These are phyloP conservation scores for Niveomyces coronatus DNA, from an alignment of 2,329 filamentous ascomycete species.

Conservation along the genomic window DNA sequence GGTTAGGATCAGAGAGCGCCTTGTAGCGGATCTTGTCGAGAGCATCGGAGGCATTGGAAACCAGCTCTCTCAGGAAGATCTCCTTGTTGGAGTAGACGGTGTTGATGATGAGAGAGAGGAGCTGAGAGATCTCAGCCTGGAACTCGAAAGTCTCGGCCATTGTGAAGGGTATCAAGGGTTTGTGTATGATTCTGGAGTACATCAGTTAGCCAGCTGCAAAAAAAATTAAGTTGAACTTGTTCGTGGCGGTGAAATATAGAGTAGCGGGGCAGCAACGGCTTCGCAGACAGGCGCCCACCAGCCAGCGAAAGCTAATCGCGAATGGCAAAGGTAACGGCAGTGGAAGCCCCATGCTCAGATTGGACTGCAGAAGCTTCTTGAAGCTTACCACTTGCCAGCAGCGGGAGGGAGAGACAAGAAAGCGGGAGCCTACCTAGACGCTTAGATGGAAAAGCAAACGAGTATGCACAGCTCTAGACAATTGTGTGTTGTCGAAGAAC, in stretches of 20 bases:
- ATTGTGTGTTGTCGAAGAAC: conserved; percentile 17
- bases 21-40: conserved; percentile 99
- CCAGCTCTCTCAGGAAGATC: conserved; percentile 97
- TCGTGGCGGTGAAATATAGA: not conserved
- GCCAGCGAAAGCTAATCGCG: not conserved
- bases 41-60: conserved; percentile 98
- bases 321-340: not conserved
- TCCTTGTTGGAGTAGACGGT: conserved; percentile 99
- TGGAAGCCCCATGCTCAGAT: not conserved
- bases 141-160: conserved; percentile 99
- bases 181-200: conserved; percentile 18
- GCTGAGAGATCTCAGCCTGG: conserved; percentile 99
- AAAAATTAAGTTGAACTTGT: not conserved
- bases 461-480: conserved; percentile 13
- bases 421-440: conserved; percentile 19
- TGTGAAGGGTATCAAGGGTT: conserved; percentile 38
- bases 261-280: conserved; percentile 2
- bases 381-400: not conserved
- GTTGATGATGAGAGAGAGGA: conserved; percentile 99
- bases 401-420: not conserved
- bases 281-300: not conserved
- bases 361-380: not conserved
- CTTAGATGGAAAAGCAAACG: conserved; percentile 12
- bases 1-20: conserved; percentile 90
- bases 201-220: conserved; percentile 9